These are phyloP conservation scores for Coprinellus micaceus DNA, from an alignment of 768 basidiomycete genomes.

Conservation along the genomic window DNA sequence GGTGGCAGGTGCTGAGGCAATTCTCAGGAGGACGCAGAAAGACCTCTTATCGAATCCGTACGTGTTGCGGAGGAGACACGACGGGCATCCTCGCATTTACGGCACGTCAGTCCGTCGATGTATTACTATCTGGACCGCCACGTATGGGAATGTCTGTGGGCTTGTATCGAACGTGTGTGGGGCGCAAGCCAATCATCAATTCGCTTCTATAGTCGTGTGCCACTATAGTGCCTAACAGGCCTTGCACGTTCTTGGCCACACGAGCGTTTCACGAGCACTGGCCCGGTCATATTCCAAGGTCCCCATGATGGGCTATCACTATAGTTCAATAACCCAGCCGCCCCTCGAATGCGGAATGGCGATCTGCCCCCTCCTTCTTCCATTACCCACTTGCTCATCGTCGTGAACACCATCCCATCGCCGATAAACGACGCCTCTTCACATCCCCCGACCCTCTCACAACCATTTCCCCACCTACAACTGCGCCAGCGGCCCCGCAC, in stretches of 20 bases:
- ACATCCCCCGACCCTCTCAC: no score
- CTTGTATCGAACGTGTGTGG: slow-evolving; percentile 17
- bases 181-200: slow-evolving; percentile 17
- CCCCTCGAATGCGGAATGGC: no score
- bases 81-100: no score
- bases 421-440: slow-evolving; percentile 22
- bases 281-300: background rate
- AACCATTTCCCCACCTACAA: no score
- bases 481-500: no score
- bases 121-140: no score
- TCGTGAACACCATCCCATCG: slow-evolving; percentile 14
- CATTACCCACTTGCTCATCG: background rate
- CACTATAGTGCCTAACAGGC: no score
- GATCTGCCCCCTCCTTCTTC: background rate
- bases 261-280: slow-evolving; percentile 15
- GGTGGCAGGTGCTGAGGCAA: no score
- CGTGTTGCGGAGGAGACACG: no score
- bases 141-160: background rate
- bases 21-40: no score
- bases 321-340: background rate
- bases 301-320: background rate
- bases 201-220: slow-evolving; percentile 16
- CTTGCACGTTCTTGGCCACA: slow-evolving; percentile 26
- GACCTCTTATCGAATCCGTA: no score
- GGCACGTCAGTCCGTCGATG: no score